Evolutionary conservation across 495 filamentous ascomycete species (phyloP).

Genomic region (Neurospora sp.): DNA sequence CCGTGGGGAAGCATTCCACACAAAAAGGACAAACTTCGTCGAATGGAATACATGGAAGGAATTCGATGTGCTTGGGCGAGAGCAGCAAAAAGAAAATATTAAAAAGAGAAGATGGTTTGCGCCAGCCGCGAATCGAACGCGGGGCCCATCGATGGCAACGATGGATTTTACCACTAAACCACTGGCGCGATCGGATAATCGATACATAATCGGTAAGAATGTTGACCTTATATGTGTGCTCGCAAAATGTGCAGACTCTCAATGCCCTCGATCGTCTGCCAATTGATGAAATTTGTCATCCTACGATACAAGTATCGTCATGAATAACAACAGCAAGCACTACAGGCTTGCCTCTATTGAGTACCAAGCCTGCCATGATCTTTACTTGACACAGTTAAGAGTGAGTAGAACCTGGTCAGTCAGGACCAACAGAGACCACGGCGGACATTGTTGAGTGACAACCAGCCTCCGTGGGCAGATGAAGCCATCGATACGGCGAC

Average conservation of each 20-base stretch:
- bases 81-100: background rate
- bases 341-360: background rate
- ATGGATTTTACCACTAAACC: background rate
- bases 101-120: background rate
- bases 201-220: fast-evolving
- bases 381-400: background rate
- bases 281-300: background rate
- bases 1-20: background rate
- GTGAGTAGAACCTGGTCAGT: background rate
- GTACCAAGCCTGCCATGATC: background rate
- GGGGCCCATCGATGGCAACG: background rate
- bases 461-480: background rate
- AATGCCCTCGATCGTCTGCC: background rate
- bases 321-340: background rate
- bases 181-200: background rate
- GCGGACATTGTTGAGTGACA: background rate
- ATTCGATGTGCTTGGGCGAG: background rate
- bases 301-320: background rate
- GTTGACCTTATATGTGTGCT: background rate
- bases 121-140: background rate
- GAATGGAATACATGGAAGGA: background rate
- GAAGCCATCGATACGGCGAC: background rate
- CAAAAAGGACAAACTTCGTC: background rate
- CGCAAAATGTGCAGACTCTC: background rate
- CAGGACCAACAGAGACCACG: background rate